Conservation (phyloP, 805 yeast species). For the Teunomyces barrocoloradensis region DNA sequence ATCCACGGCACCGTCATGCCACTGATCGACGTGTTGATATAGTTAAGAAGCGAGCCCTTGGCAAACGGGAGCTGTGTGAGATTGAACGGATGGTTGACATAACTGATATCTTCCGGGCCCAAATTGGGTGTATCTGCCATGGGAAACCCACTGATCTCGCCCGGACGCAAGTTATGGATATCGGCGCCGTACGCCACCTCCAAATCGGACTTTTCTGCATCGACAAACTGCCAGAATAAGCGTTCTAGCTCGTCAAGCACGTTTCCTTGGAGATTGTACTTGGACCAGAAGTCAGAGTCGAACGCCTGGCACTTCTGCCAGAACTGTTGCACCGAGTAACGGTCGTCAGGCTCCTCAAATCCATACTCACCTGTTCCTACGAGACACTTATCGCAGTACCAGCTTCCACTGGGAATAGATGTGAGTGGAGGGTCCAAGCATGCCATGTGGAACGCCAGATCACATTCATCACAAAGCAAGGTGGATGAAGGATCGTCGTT, state of each 20-base stretch:
- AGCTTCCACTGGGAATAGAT: conserved; percentile 54
- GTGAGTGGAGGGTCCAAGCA: conserved; percentile 62
- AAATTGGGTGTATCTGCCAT: conserved; percentile 29
- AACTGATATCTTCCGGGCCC: conserved; percentile 21
- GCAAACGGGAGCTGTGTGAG: conserved; percentile 70
- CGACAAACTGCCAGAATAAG: conserved; percentile 63
- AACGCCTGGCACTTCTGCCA: conserved; percentile 52
- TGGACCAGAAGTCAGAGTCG: conserved; percentile 37
- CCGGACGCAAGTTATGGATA: conserved; percentile 62
- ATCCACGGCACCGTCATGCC: conserved; percentile 98
- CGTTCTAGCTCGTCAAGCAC: conserved; percentile 50
- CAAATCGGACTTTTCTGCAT: conserved; percentile 39
- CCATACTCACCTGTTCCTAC: conserved; percentile 87
- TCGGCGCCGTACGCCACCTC: conserved; percentile 85
- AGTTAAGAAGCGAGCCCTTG: conserved; percentile 65
- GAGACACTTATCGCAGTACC: conserved; percentile 86
- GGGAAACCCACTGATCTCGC: conserved; percentile 77
- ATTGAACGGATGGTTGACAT: conserved; percentile 69
- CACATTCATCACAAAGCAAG: conserved; percentile 72
- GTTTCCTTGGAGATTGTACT: conserved; percentile 30
- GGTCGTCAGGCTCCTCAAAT: conserved; percentile 64
- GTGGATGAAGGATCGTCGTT: conserved; percentile 46
- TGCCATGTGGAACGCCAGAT: conserved; percentile 60
- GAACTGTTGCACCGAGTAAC: conserved; percentile 61
- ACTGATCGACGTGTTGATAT: conserved; percentile 64